phyloP scores from a whole-genome alignment of 345 rosid species.

The Salix koriyanagi region DNA sequence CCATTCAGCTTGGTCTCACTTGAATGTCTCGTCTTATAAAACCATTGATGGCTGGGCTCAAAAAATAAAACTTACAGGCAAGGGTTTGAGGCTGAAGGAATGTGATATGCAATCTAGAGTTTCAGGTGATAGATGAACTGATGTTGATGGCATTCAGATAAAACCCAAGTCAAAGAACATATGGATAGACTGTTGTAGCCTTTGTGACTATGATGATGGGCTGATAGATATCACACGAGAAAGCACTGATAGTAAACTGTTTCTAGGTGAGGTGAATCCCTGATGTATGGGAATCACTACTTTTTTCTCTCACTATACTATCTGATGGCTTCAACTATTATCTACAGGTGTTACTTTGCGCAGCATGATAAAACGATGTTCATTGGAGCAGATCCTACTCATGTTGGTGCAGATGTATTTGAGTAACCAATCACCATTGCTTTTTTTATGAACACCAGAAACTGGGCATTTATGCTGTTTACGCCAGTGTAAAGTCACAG shows the following conservation, averaged over 20 bases:
- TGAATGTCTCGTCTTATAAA: conserved; percentile 75
- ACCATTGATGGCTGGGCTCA: conserved; percentile 95
- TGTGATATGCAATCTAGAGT: conserved; percentile 87
- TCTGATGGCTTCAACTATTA: conserved; percentile 11
- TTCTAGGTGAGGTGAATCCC: conserved; percentile 52
- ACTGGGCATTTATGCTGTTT: conserved; percentile 88
- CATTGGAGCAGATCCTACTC: conserved; percentile 82
- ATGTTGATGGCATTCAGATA: conserved; percentile 91
- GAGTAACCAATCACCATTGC: conserved; percentile 93
- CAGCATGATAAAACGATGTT: conserved; percentile 84
- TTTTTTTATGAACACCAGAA: conserved; percentile 84
- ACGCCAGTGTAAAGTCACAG: conserved; percentile 93
- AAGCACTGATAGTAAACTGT: conserved; percentile 81
- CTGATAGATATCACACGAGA: conserved; percentile 89
- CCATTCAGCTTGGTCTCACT: conserved; percentile 61
- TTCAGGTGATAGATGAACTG: conserved; percentile 81
- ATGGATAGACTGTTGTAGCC: conserved; percentile 93
- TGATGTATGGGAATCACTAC: neutral
- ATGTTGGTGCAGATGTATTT: conserved; percentile 66
- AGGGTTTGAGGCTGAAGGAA: conserved; percentile 84
- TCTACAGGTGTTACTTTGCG: conserved; percentile 72
- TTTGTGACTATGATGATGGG: conserved; percentile 80
- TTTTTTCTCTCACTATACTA: neutral
- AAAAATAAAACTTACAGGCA: conserved; percentile 72
- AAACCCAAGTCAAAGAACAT: conserved; percentile 83